These are phyloP conservation scores for Sideroxylon spinosum DNA, from an alignment of 179 eudicot genomes.

Conservation along the genomic window DNA sequence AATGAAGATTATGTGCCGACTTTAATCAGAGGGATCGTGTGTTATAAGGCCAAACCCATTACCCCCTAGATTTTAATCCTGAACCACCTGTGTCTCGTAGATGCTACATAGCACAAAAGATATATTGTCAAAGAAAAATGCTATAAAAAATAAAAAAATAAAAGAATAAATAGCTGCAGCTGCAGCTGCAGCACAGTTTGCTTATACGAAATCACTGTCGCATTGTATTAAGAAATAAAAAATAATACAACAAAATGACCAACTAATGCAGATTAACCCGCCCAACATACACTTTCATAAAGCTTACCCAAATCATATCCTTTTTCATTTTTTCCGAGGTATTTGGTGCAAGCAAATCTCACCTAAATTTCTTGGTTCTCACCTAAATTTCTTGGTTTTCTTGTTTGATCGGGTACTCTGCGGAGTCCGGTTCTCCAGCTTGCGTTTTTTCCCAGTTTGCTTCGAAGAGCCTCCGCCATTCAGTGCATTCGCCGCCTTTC, in stretches of 20 bases:
- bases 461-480: constrained; percentile 28
- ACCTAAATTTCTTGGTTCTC: constrained; percentile 43
- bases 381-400: constrained; percentile 43
- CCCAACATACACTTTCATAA: not conserved
- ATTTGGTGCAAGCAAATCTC: not conserved
- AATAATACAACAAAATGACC: constrained; percentile 13
- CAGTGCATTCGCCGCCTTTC: constrained; percentile 66
- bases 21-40: too few species aligned
- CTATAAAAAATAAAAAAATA: too few species aligned
- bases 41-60: too few species aligned
- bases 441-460: constrained; percentile 54
- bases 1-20: too few species aligned
- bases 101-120: too few species aligned
- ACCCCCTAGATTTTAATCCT: too few species aligned
- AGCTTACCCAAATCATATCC: not conserved
- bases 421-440: constrained; percentile 60
- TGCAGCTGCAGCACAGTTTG: too few species aligned
- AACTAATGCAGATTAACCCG: not conserved
- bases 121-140: too few species aligned
- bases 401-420: constrained; percentile 38
- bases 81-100: too few species aligned
- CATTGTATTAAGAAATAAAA: not conserved
- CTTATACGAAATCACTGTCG: too few species aligned
- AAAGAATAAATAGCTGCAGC: too few species aligned
- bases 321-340: not conserved